Evolutionary conservation across 2,329 filamentous ascomycete species (phyloP), one percentile per base, ranked within the genome.

Genomic region (Ilyonectria mors-panacis): DNA sequence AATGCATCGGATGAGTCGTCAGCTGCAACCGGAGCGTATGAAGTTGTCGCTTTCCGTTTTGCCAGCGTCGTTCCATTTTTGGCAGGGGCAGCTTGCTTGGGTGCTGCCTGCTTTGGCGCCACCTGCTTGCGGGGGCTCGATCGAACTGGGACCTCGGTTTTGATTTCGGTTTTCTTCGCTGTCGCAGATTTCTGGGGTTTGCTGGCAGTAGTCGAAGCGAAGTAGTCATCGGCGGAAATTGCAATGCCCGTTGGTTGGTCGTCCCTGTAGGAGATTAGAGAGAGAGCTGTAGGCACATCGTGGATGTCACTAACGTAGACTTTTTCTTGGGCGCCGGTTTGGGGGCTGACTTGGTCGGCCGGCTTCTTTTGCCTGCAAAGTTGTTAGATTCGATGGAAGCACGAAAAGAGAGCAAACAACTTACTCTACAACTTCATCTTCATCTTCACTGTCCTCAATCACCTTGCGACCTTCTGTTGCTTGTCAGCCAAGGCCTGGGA

Each of bases 361-460:
- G 86, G 78, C 75, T 90, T 92, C 79, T 90, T 91, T 9, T 71
- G 57, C 59, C 78, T 80, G n/a, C n/a, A 37, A 44, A 23, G 2
- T 59, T 6, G 39, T 73, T 59, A 77, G 69, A 17, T 68, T 44
- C 61, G 50, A 37, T 56, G 48, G 30, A 10, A 35, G 17, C 37
- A 62, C 30, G 15, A n/a, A 15, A 42, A 28, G 8, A 66, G 50
- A 19, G 57, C 45, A 55, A 55, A 59, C 54, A 56, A 77, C 86
- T 70, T 83, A 90, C 87, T 85, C 80, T 65, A 85, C 79, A 47
- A 81, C 82, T 37, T 74, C 74, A 47, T 93, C 92, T 33, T 95
- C 93, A 63, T 95, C 93, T 48, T 93, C 92, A 70, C 93, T 95
- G 69, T 97, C 94, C 68, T 94, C 90, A 53, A 96, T 83, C 39